Conservation (phyloP, 2,329 filamentous ascomycete species). For the Penicillium verrucosum region DNA sequence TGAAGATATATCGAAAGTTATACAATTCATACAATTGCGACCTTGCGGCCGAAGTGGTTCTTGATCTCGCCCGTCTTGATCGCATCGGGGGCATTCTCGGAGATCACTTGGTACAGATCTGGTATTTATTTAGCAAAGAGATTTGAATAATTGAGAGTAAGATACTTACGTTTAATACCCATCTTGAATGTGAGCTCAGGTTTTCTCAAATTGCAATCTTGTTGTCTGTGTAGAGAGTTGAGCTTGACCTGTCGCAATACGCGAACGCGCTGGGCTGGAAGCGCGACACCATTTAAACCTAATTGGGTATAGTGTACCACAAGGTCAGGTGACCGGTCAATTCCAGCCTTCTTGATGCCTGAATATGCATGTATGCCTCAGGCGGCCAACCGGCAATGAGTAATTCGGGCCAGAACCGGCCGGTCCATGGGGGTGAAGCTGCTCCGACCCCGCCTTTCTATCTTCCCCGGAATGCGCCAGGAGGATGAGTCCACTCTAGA, state of each 20-base stretch:
- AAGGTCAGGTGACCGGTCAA: slow-evolving; percentile 19
- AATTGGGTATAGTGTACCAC: slow-evolving; percentile 9
- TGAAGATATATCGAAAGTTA: background rate
- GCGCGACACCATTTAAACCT: slow-evolving; percentile 21
- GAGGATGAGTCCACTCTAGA: slow-evolving; percentile 21
- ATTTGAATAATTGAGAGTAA: slow-evolving; percentile 44
- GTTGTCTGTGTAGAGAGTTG: background rate
- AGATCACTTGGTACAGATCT: slow-evolving; percentile 76
- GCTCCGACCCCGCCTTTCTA: slow-evolving; percentile 19
- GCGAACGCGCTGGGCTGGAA: slow-evolving; percentile 18
- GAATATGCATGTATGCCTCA: slow-evolving; percentile 16
- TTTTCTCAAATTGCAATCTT: background rate
- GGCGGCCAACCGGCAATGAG: slow-evolving; percentile 8
- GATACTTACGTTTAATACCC: slow-evolving; percentile 51
- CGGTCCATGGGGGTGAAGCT: slow-evolving; percentile 1
- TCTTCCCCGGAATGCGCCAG: slow-evolving; percentile 21
- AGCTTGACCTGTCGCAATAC: slow-evolving; percentile 9
- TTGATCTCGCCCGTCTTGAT: slow-evolving; percentile 98
- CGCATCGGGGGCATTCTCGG: slow-evolving; percentile 90
- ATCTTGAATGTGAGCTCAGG: slow-evolving; percentile 30
- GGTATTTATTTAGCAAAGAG: slow-evolving; percentile 40
- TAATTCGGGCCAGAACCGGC: slow-evolving; percentile 18
- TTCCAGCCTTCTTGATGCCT: slow-evolving; percentile 1
- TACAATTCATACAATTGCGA: slow-evolving; percentile 70
- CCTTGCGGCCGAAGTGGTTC: slow-evolving; percentile 96